These are phyloP conservation scores for Lipomyces spencermartinsiae DNA, from an alignment of 805 yeast species.

Conservation along the genomic window DNA sequence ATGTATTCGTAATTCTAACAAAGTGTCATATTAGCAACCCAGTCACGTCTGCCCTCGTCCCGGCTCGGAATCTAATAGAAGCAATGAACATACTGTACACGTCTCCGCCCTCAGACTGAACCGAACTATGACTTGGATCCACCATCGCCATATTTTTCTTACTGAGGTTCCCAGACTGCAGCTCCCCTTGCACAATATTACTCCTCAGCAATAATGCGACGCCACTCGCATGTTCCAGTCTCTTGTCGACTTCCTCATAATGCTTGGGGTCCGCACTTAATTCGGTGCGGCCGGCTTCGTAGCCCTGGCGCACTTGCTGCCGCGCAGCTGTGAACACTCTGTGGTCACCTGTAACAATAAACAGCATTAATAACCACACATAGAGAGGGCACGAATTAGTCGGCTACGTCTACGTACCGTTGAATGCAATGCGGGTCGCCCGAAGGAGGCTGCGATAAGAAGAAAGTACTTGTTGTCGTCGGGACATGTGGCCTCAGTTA, in stretches of 20 bases:
- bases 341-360: constrained; percentile 45
- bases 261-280: constrained; percentile 27
- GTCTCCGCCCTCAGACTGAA: constrained; percentile 10
- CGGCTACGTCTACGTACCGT: constrained; percentile 29
- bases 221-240: constrained; percentile 65
- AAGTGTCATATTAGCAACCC: constrained; percentile 4
- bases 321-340: constrained; percentile 65
- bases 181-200: constrained; percentile 86
- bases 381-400: neutral
- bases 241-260: constrained; percentile 55
- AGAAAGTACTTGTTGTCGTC: constrained; percentile 36
- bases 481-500: constrained; percentile 20
- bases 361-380: neutral
- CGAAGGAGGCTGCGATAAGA: constrained; percentile 44
- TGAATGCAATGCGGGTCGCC: constrained; percentile 47
- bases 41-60: constrained; percentile 4
- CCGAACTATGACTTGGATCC: neutral
- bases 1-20: constrained; percentile 67
- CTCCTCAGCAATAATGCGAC: constrained; percentile 71
- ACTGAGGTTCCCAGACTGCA: constrained; percentile 10
- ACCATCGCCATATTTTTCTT: neutral
- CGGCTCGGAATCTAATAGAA: neutral
- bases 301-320: constrained; percentile 61
- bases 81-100: constrained; percentile 33
- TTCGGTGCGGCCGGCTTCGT: constrained; percentile 45